Conservation (phyloP, 2,329 filamentous ascomycete species). For the Rachicladosporium sp. region DNA sequence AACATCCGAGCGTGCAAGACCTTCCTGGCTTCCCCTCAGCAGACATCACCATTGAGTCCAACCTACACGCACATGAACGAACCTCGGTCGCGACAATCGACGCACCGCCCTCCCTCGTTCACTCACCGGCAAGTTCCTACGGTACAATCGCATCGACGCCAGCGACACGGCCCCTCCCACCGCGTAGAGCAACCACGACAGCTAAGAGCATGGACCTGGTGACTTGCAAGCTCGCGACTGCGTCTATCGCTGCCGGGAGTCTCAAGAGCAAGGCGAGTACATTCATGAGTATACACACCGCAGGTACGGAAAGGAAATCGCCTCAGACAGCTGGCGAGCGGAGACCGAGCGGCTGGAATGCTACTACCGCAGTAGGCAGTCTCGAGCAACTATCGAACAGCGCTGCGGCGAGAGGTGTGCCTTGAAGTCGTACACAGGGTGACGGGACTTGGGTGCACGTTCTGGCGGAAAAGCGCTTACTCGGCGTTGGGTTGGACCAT, state of each 20-base stretch:
- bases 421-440: not conserved
- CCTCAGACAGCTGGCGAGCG: not conserved
- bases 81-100: conserved; percentile 19
- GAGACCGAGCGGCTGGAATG: not conserved
- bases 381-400: conserved; percentile 24
- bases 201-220: conserved; percentile 30
- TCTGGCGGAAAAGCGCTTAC: not conserved
- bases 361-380: conserved; percentile 11
- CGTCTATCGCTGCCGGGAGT: conserved; percentile 8
- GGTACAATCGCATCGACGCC: conserved; percentile 29
- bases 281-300: conserved; percentile 18
- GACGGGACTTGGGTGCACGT: not conserved
- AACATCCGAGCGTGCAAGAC: conserved; percentile 4
- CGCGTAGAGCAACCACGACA: conserved; percentile 10
- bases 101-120: conserved; percentile 31
- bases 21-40: conserved; percentile 3
- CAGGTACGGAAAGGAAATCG: conserved; percentile 11
- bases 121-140: conserved; percentile 34
- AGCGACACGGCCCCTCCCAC: conserved; percentile 28
- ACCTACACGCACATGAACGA: conserved; percentile 4
- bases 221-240: conserved; percentile 26
- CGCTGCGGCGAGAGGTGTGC: conserved; percentile 20
- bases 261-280: conserved; percentile 22
- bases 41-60: not conserved
- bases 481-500: not conserved